Conservation (phyloP, 1,284 basidiomycete genomes). For the Leccinum solheimii region DNA sequence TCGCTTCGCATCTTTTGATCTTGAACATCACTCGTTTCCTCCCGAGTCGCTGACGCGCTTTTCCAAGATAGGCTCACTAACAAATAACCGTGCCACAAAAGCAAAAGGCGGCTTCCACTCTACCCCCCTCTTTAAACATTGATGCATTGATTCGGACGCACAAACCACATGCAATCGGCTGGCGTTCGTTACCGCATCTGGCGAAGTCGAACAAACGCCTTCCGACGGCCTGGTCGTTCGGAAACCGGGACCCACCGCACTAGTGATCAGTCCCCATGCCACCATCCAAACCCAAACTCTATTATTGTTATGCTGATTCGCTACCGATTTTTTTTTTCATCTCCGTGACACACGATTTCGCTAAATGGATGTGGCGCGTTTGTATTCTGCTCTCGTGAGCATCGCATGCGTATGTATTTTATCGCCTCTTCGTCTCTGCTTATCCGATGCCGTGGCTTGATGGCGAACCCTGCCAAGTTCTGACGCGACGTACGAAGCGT, state of each 20-base stretch:
- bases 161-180: slow-evolving; percentile 1
- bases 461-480: not conserved
- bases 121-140: slow-evolving; percentile 7
- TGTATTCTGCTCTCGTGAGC: not conserved
- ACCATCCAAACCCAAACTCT: not conserved
- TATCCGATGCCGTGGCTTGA: slow-evolving; percentile 1
- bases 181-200: slow-evolving; percentile 10
- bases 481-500: not conserved
- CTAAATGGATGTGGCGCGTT: not conserved
- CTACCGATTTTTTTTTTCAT: not conserved
- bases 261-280: not conserved
- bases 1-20: slow-evolving; percentile 8
- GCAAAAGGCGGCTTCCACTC: slow-evolving; percentile 2
- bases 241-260: not conserved
- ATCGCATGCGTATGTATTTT: not conserved
- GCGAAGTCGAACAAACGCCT: not conserved
- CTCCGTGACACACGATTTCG: not conserved
- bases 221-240: not conserved
- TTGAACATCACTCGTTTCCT: not conserved
- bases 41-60: not conserved
- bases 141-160: not conserved
- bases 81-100: not conserved
- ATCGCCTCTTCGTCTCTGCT: not conserved
- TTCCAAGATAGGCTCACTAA: not conserved
- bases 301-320: not conserved